These are phyloP conservation scores for Ophiocordyceps camponoti-saundersi DNA, from an alignment of 2,329 filamentous ascomycete genomes.

Conservation along the genomic window DNA sequence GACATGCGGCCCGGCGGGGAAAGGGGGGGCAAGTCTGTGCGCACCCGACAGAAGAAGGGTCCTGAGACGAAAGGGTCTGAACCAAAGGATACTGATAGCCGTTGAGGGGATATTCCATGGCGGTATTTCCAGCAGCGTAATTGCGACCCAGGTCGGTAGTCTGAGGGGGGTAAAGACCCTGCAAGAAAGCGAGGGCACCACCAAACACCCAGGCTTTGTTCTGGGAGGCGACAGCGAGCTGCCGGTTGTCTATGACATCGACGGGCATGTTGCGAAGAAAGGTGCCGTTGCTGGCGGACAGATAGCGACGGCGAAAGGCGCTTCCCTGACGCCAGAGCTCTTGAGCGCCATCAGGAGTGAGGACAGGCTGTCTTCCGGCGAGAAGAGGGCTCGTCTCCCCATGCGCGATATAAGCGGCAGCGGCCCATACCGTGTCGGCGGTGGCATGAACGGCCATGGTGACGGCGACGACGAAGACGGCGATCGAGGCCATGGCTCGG, in stretches of 20 bases:
- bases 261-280: constrained; percentile 23
- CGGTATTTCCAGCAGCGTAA: constrained; percentile 18
- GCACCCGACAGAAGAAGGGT: constrained; percentile 29
- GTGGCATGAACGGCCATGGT: constrained; percentile 8
- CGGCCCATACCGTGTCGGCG: constrained; percentile 26
- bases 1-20: neutral
- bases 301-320: constrained; percentile 31
- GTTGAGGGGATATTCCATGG: constrained; percentile 46
- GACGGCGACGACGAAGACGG: constrained; percentile 3
- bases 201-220: constrained; percentile 36
- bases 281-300: constrained; percentile 12
- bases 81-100: constrained; percentile 72
- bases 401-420: constrained; percentile 29
- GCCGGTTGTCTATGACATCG: constrained; percentile 29
- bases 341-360: constrained; percentile 36
- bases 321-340: constrained; percentile 32
- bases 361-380: constrained; percentile 10
- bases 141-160: constrained; percentile 29
- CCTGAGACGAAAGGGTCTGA: constrained; percentile 27
- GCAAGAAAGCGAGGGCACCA: constrained; percentile 61
- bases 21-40: constrained; percentile 4
- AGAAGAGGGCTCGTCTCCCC: constrained; percentile 34
- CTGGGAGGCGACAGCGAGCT: constrained; percentile 24
- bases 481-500: constrained; percentile 6
- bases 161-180: constrained; percentile 66